phyloP scores from a whole-genome alignment of 164 flowering plant species.

The Magnolia sinica region DNA sequence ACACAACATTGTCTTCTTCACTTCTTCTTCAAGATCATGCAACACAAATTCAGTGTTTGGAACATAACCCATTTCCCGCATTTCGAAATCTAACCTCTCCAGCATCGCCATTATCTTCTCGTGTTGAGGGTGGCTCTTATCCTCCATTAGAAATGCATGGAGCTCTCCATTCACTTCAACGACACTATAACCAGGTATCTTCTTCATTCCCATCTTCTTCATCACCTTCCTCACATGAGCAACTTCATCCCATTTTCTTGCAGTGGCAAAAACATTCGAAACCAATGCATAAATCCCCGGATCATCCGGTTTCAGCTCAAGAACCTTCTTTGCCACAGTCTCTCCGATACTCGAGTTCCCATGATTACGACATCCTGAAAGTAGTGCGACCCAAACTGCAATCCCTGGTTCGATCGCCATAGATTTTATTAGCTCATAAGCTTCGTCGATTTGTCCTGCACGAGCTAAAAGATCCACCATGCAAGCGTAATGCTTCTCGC shows the following conservation, averaged over 20 bases:
- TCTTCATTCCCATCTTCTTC: constrained; percentile 24
- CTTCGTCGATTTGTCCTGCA: constrained; percentile 25
- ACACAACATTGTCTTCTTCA: constrained; percentile 24
- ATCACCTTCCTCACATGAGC: constrained; percentile 27
- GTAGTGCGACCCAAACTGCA: constrained; percentile 29
- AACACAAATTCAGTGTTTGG: constrained; percentile 24
- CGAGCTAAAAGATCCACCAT: constrained; percentile 36
- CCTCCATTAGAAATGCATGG: constrained; percentile 29
- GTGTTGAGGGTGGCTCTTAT: constrained; percentile 27
- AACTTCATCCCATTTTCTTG: constrained; percentile 28
- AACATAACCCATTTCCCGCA: constrained; percentile 27
- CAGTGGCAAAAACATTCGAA: constrained; percentile 26
- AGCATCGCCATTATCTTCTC: constrained; percentile 17
- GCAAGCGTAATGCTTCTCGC: constrained; percentile 30
- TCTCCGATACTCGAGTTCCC: constrained; percentile 20
- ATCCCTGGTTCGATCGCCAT: constrained; percentile 22
- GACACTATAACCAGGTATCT: constrained; percentile 27
- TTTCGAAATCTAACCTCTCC: constrained; percentile 18
- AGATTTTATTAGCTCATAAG: constrained; percentile 18
- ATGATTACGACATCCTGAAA: constrained; percentile 25
- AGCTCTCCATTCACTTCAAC: constrained; percentile 22
- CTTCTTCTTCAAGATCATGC: constrained; percentile 24
- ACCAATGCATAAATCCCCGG: constrained; percentile 33
- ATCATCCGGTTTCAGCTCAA: constrained; percentile 29
- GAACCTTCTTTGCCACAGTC: constrained; percentile 19